Percentiles rank a stretch among this genome's conserved stretches.
Conservation (phyloP, 75 land plant genomes). For the Pinus albicaulis region DNA sequence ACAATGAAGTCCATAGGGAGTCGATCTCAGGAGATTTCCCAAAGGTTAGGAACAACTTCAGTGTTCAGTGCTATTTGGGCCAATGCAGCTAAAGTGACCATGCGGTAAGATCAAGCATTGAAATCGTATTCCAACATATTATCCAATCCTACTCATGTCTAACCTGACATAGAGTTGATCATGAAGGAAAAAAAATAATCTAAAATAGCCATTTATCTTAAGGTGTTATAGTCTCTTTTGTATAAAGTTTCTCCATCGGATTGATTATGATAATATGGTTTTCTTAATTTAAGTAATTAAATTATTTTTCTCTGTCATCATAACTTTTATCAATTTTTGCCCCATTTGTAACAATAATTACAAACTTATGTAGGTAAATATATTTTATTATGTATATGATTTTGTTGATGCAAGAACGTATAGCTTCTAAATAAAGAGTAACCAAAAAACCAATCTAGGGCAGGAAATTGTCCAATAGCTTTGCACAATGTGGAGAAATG, state of each 20-base stretch:
- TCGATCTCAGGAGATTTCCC: too few relatives aligned
- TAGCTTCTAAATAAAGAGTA: background rate
- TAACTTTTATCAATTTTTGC: background rate
- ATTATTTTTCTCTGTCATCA: background rate
- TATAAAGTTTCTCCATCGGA: background rate
- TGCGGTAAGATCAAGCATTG: too few relatives aligned
- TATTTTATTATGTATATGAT: too few relatives aligned
- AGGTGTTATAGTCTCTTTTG: background rate
- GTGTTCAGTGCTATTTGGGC: too few relatives aligned
- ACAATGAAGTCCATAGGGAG: too few relatives aligned
- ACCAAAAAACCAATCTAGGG: background rate
- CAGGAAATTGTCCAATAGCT: background rate
- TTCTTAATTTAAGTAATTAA: background rate
- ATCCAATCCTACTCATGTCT: too few relatives aligned
- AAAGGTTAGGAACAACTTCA: too few relatives aligned
- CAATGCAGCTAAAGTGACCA: too few relatives aligned
- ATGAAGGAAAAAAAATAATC: background rate
- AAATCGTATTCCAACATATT: too few relatives aligned
- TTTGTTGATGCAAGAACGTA: background rate
- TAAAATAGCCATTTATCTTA: background rate
- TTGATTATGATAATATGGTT: background rate
- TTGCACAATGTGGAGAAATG: background rate
- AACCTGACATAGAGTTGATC: background rate
- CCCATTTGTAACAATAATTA: background rate
- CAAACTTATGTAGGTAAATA: background rate